phyloP scores from a whole-genome alignment of 2,329 filamentous ascomycete genomes.

The Fusarium circinatum region DNA sequence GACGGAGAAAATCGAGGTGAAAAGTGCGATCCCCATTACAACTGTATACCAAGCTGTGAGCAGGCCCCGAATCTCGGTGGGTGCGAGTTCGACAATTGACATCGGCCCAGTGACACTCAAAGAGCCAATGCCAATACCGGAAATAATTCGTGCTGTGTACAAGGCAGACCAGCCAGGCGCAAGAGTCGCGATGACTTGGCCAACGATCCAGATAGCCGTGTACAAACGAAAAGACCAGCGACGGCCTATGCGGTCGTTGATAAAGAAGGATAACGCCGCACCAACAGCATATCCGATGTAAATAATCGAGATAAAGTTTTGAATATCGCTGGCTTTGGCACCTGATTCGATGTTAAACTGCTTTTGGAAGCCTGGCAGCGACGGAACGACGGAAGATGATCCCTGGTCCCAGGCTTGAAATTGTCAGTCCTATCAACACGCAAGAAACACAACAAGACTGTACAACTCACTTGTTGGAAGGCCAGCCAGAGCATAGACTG shows the following conservation, averaged over 20 bases:
- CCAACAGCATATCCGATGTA: background rate
- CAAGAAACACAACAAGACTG: too few species aligned
- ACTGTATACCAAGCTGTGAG: background rate
- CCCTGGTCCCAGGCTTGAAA: background rate
- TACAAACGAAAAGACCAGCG: background rate
- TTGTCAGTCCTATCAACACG: background rate
- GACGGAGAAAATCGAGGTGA: background rate
- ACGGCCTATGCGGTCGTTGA: background rate
- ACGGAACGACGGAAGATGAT: background rate
- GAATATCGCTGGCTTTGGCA: background rate
- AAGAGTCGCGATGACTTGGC: background rate
- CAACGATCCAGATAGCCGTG: background rate
- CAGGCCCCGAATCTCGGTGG: background rate
- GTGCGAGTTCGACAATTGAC: background rate
- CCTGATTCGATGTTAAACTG: background rate
- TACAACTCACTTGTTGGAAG: background rate
- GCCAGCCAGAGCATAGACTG: background rate
- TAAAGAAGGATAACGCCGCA: accelerated
- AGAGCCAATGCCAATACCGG: background rate
- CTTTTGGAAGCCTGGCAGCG: background rate
- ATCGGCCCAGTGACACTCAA: background rate
- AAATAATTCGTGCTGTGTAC: background rate
- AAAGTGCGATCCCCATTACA: background rate
- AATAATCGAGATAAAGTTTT: background rate
- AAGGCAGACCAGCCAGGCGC: background rate